phyloP scores from a whole-genome alignment of 306 rosid species.

The Quercus agrifolia region DNA sequence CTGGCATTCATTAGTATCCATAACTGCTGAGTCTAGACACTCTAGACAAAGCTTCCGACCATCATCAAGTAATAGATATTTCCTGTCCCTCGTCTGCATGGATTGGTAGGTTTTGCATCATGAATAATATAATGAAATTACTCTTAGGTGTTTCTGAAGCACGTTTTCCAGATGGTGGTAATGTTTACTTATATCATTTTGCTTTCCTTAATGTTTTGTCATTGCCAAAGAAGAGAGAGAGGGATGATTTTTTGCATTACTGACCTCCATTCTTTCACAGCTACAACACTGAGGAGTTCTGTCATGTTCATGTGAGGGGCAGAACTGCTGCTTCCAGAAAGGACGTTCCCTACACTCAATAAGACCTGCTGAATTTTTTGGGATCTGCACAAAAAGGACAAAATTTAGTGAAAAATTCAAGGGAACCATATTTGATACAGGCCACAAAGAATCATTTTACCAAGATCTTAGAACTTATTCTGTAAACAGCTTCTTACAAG shows the following conservation, averaged over 20 bases:
- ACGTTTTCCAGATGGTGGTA: not conserved
- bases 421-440: not conserved
- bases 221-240: conserved; percentile 4
- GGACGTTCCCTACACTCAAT: conserved; percentile 95
- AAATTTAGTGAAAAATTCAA: not conserved
- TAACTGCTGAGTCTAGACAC: conserved; percentile 92
- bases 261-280: conserved; percentile 99
- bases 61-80: conserved; percentile 83
- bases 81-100: conserved; percentile 76
- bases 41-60: conserved; percentile 93
- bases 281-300: conserved; percentile 97
- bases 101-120: conserved; percentile 35
- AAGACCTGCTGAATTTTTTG: conserved; percentile 79
- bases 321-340: conserved; percentile 87
- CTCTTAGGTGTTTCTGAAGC: not conserved
- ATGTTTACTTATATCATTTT: not conserved
- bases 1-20: conserved; percentile 98
- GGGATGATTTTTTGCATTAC: conserved; percentile 15
- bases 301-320: conserved; percentile 93
- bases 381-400: conserved; percentile 53
- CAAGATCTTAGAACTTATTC: no score
- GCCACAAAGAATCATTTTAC: not conserved
- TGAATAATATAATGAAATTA: conserved; percentile 1
- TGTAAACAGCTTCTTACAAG: not conserved
- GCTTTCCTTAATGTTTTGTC: not conserved